Evolutionary conservation across 495 filamentous ascomycete genomes (phyloP), one percentile per base, ranked within the genome.

Genomic region (Viridothelium virens): DNA sequence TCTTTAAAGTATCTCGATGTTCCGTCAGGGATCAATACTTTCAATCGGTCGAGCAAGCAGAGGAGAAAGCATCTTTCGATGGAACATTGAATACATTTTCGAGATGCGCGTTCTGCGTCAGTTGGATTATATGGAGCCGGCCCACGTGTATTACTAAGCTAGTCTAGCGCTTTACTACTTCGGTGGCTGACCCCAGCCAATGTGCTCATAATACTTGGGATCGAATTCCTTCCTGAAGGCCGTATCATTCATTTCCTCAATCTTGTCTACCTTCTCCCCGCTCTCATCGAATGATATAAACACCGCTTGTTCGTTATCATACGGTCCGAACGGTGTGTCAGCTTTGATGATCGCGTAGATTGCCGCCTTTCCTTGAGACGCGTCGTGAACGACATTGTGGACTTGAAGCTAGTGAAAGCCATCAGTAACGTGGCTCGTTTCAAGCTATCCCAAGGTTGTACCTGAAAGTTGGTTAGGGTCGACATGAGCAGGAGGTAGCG

Each of bases 341-440:
- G 14, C 66, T 6, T 36, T 39, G 37, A 14, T 9, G 4, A 5
- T 59, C 4, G 41, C 44, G 66, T 68, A 53, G 9, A 67, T 14
- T 16, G 39, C 64, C 7, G 63, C 62, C 46, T 39, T 67, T 7
- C 62, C 14, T 47, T 61, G 33, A 1, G 38, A 12, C 7, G 38
- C 37, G 25, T 64, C 44, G 50, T 67, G n/a, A 16, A 67, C 37
- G 12, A 67, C 16, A 25, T 67, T 46, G 14, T 25, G 65, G n/a
- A 50, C 34, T 62, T 83, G 96, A 66, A 97, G 77, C 79, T 96
- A 97, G 9, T 9, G 1, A 46, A 9, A 1, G 41, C 41, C 7
- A 1, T 46, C 16, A 46, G 41, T 16, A 46, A 25, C 16, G 16
- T 46, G 16, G 0, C 1, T 7, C 9, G 41, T 46, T 46, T 0